Evolutionary conservation across 495 filamentous ascomycete species (phyloP).

Genomic region (Lindgomyces ingoldianus): DNA sequence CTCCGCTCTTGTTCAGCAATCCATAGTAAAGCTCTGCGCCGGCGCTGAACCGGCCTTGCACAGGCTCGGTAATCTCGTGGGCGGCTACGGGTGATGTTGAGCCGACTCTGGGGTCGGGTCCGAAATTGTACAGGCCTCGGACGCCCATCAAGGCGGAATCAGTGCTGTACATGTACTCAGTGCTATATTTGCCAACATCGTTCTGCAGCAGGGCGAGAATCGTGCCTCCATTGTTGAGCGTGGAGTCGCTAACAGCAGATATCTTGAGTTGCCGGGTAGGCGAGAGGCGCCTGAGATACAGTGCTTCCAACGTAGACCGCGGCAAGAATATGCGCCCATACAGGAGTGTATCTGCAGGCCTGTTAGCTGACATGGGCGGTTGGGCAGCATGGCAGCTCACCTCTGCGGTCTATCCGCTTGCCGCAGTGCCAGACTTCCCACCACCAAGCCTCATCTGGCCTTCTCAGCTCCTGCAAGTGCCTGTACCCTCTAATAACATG

Average conservation of each 20-base stretch:
- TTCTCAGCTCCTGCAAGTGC: slow-evolving; percentile 58
- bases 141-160: slow-evolving; percentile 87
- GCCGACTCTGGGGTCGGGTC: slow-evolving; percentile 65
- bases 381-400: slow-evolving; percentile 24
- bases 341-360: slow-evolving; percentile 62
- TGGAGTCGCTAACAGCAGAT: slow-evolving; percentile 75
- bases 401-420: slow-evolving; percentile 47
- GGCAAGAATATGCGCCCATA: slow-evolving; percentile 91
- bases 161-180: slow-evolving; percentile 89
- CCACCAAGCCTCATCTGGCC: slow-evolving; percentile 51
- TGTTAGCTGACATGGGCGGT: not conserved
- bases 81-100: slow-evolving; percentile 22
- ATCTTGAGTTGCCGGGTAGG: slow-evolving; percentile 77
- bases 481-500: slow-evolving; percentile 70
- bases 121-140: slow-evolving; percentile 92
- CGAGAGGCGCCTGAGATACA: slow-evolving; percentile 80
- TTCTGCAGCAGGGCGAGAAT: slow-evolving; percentile 80
- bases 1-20: slow-evolving; percentile 84
- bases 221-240: slow-evolving; percentile 73
- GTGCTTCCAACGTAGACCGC: slow-evolving; percentile 77
- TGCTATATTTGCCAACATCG: slow-evolving; percentile 82
- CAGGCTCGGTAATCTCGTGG: slow-evolving; percentile 26
- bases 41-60: slow-evolving; percentile 46
- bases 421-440: slow-evolving; percentile 56
- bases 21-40: slow-evolving; percentile 97